Base-by-base conservation (phyloP, 192 early-diverging fungal genomes). In the Backusella morwellensis region DNA sequence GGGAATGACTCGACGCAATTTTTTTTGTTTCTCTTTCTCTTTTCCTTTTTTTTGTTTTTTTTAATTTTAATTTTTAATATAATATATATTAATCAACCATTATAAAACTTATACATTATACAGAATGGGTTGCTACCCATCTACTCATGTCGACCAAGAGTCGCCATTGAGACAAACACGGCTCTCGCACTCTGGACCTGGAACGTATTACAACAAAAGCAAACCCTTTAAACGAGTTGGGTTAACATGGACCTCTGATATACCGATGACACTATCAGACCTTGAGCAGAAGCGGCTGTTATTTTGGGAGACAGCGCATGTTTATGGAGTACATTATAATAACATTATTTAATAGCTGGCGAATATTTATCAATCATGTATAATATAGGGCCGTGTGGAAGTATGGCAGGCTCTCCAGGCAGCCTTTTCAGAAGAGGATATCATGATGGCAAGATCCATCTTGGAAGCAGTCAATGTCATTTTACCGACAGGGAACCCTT, bases 291-390 rank as follows among this genome's bases (percentile, higher is more conserved):
- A 91, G 72, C 83, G 92, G 34, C 69, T 84, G 12, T 87, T 88
- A 35, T 94, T 93, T 76, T 94, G 93, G 93, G 92, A 94, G 38
- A 93, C 93, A 26, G 88, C 88, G 36, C 88, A 92, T 29, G 84
- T 79, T 14, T 94, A 93, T 47, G 93, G 90, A 75, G 89, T 90
- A 87, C 56, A 14, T 63, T 63, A 63, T 63, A 11, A 63, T 29
- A 26, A 0, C 14, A 40, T 40, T 44, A 14, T 63, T 63, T 29
- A 63, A 63, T 63, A 63, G 21, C 4, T 63, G 47, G 47, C 21
- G 23, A 63, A 26, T 29, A 44, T 19, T 40, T 40, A 40, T 9
- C 6, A 9, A 44, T 44, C 12, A 12, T 26, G 23, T 29, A 26
- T 12, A 63, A 63, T 40, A 41, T 76, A 87, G 80, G 94, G 94